Percentiles rank a stretch among this genome's conserved stretches.
Conservation (phyloP, 2,329 filamentous ascomycete genomes). For the Juglanconis juglandina region DNA sequence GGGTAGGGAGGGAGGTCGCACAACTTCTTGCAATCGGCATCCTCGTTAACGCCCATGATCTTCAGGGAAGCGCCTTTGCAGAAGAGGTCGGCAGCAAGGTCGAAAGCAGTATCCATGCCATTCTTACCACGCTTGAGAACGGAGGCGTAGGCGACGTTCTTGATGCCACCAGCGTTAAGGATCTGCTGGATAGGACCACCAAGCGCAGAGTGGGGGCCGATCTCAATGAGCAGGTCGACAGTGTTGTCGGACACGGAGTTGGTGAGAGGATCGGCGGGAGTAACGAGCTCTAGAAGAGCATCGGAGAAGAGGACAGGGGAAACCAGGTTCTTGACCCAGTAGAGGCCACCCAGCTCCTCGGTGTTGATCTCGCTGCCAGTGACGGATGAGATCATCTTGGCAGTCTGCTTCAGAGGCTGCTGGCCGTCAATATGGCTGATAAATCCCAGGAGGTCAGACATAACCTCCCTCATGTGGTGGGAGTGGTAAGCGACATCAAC, state of each 20-base stretch:
- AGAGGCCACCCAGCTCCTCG: slow-evolving; percentile 22
- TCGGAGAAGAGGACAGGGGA: slow-evolving; percentile 14
- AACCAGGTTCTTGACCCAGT: slow-evolving; percentile 17
- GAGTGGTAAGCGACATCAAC: slow-evolving; percentile 22
- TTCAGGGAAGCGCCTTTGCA: slow-evolving; percentile 3
- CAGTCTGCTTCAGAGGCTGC: slow-evolving; percentile 7
- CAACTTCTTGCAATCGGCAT: slow-evolving; percentile 23
- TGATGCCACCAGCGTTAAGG: slow-evolving; percentile 22
- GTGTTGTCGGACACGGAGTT: slow-evolving; percentile 14
- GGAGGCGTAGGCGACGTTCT: slow-evolving; percentile 33
- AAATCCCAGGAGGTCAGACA: slow-evolving; percentile 29
- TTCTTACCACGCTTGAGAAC: slow-evolving; percentile 42
- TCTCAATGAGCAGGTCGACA: slow-evolving; percentile 30
- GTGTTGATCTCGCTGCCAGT: slow-evolving; percentile 9
- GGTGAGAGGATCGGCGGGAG: slow-evolving; percentile 15
- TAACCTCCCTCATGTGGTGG: slow-evolving; percentile 18
- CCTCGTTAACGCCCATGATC: slow-evolving; percentile 28
- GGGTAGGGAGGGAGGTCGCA: slow-evolving; percentile 42
- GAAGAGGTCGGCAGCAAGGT: slow-evolving; percentile 13
- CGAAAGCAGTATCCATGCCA: slow-evolving; percentile 11
- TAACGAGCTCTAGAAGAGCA: slow-evolving; percentile 13
- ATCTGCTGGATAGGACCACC: slow-evolving; percentile 29
- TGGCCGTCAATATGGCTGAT: slow-evolving; percentile 25
- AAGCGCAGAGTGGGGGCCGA: slow-evolving; percentile 29
- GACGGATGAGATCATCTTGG: slow-evolving; percentile 14